A percentile compares a stretch with the other conserved stretches of the same genome.
Conservation (phyloP, 2,329 filamentous ascomycete genomes). For the Cytospora chrysosperma region DNA sequence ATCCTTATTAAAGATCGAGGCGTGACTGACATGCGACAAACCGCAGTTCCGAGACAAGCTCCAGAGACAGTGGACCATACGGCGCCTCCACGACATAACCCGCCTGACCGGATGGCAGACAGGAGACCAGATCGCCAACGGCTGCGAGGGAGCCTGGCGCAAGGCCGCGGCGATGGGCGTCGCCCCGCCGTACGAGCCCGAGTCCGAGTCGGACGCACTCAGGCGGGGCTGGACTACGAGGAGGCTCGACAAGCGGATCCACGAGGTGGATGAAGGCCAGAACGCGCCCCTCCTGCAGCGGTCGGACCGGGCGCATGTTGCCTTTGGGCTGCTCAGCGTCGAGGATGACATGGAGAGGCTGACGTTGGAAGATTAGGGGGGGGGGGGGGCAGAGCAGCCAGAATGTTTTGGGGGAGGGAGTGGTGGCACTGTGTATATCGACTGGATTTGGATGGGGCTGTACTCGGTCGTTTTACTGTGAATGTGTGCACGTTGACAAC, state of each 20-base stretch:
- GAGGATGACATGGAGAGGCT: conserved; percentile 71
- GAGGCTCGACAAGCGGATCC: conserved; percentile 52
- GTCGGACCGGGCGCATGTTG: conserved; percentile 67
- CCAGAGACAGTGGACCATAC: conserved; percentile 77
- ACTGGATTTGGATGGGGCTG: not conserved
- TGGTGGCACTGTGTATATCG: not conserved
- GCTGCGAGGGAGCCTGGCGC: conserved; percentile 82
- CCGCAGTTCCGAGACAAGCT: conserved; percentile 66
- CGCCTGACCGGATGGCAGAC: conserved; percentile 86
- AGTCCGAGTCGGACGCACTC: conserved; percentile 34
- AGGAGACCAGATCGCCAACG: conserved; percentile 74
- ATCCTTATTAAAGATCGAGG: not conserved
- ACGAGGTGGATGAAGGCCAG: conserved; percentile 44
- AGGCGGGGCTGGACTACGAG: conserved; percentile 44
- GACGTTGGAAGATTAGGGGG: conserved; percentile 45
- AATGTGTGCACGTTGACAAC: not conserved
- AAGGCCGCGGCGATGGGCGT: conserved; percentile 70
- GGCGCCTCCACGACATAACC: conserved; percentile 71
- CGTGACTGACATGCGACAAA: conserved; percentile 9
- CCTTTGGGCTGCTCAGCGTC: conserved; percentile 74
- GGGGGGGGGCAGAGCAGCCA: not conserved
- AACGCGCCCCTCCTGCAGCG: conserved; percentile 57
- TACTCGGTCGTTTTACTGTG: not conserved
- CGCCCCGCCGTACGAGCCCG: conserved; percentile 68
- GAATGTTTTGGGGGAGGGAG: too few species aligned